Percentiles rank a stretch among this genome's conserved stretches.
These are phyloP conservation scores for Candida neerlandica DNA, from an alignment of 1,139 yeast genomes.

Conservation along the genomic window DNA sequence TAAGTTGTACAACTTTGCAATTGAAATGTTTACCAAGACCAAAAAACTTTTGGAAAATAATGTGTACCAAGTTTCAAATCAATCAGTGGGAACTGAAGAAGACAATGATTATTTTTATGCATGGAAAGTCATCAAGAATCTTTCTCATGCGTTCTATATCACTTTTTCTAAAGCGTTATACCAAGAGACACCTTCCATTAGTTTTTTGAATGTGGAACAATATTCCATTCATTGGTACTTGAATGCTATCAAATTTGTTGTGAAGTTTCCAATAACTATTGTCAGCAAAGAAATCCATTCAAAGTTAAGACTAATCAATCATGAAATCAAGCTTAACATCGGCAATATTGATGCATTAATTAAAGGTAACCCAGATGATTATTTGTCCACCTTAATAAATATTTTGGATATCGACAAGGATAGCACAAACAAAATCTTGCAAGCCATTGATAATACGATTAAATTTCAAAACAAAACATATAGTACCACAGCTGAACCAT, in stretches of 20 bases:
- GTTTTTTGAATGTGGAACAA: constrained; percentile 11
- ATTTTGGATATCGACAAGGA: constrained; percentile 17
- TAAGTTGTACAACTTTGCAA: constrained; percentile 20
- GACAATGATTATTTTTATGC: constrained; percentile 19
- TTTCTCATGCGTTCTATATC: constrained; percentile 8
- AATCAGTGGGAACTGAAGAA: constrained; percentile 19
- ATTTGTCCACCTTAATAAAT: constrained; percentile 10
- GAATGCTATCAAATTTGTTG: constrained; percentile 8
- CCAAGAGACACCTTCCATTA: constrained; percentile 17
- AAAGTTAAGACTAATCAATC: constrained; percentile 23
- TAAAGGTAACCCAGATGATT: constrained; percentile 19
- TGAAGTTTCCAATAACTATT: constrained; percentile 22
- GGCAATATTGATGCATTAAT: constrained; percentile 26
- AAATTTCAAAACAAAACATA: constrained; percentile 14
- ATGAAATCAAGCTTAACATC: constrained; percentile 24
- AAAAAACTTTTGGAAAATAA: constrained; percentile 9
- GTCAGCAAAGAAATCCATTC: constrained; percentile 26
- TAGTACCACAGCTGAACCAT: constrained; percentile 44
- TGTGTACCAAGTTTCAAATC: constrained; percentile 3
- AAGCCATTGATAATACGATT: constrained; percentile 11
- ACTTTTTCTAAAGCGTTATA: constrained; percentile 11
- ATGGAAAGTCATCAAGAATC: constrained; percentile 8
- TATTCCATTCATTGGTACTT: constrained; percentile 11
- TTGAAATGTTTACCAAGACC: constrained; percentile 11
- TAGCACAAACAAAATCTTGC: constrained; percentile 12